Evolutionary conservation across 495 filamentous ascomycete genomes (phyloP), one percentile per base, ranked within the genome.

Genomic region (Penicillium dipodomyicola): DNA sequence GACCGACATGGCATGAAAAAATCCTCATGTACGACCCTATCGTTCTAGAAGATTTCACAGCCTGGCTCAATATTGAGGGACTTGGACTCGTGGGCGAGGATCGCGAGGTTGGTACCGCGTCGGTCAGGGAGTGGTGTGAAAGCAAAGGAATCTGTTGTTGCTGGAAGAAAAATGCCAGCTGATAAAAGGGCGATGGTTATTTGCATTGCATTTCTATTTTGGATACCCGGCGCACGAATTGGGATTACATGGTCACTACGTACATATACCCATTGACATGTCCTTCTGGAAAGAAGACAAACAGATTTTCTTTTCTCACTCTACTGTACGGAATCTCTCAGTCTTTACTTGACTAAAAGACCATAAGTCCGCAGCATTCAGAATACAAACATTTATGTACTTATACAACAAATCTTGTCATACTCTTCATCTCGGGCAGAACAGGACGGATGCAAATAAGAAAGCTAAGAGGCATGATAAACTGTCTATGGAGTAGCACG

Each of bases 1-100:
- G 69, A 73, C 32, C 84, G 11, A 89, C 80, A 7, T 97, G 90
- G 87, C 77, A 95, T 52, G 87, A 96, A 75, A 93, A 91, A 69
- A 96, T 98, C 45, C 78, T 97, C 17, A 85, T 96, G 72, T 97
- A 93, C 67, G 93, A 97, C 59, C 91, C 95, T 1, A 87, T 98
- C 39, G 78, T 94, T 1, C 67, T 97, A 1, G 94, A 97, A 69
- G 94, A 97, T 54, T 73, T 98, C 9, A 79, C 92, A 5, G 74
- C 70, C 2, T 97, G 91, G 91, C 68, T 98, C 23, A 96, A 96
- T 57, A 80, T 78, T 17, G 84, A 87, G 32, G 86, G 85, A 5
- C 62, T 95, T 35, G 76, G 74, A 8, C 73, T 76, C 17, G 77
- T 84, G 0, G 81, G 82, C 3, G 84, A 84, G 58, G 85, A 91